A percentile compares a stretch with the other conserved stretches of the same genome.
These are phyloP conservation scores for Rutstroemia sp. DNA, from an alignment of 2,329 filamentous ascomycete species.

Conservation along the genomic window DNA sequence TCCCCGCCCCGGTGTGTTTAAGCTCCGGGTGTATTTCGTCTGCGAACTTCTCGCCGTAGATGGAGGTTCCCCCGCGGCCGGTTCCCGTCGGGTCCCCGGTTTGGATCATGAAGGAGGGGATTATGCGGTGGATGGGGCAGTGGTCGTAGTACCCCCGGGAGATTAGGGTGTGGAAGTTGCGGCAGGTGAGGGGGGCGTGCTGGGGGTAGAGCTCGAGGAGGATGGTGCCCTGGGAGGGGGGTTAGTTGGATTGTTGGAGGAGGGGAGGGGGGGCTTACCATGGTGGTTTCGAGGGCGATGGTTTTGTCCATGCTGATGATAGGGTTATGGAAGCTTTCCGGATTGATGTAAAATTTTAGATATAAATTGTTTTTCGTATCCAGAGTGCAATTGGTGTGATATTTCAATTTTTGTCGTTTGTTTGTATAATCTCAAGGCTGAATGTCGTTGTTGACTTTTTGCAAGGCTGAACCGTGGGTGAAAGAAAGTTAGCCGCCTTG, in stretches of 20 bases:
- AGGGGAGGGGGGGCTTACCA: constrained; percentile 46
- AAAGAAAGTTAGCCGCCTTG: not conserved
- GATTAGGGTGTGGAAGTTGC: constrained; percentile 77
- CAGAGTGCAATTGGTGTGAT: too few relatives aligned
- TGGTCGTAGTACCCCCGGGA: constrained; percentile 81
- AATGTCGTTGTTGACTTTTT: not conserved
- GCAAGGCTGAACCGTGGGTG: not conserved
- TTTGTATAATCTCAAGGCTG: not conserved
- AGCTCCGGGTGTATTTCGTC: constrained; percentile 74
- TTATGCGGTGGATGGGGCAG: constrained; percentile 87
- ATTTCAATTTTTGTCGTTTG: too few relatives aligned
- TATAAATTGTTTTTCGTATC: too few relatives aligned
- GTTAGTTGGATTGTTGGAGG: not conserved
- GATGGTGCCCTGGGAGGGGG: constrained; percentile 61
- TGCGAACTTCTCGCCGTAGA: constrained; percentile 89
- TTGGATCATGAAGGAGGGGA: constrained; percentile 94
- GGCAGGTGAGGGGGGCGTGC: constrained; percentile 81
- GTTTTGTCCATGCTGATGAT: constrained; percentile 59
- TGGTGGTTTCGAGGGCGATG: constrained; percentile 75
- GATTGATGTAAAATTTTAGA: not conserved
- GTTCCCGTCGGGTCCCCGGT: constrained; percentile 91
- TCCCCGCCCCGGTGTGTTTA: constrained; percentile 86
- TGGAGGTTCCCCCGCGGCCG: constrained; percentile 78
- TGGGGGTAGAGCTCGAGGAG: constrained; percentile 81
- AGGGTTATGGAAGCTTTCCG: not conserved